phyloP scores from a whole-genome alignment of 2,329 filamentous ascomycete genomes.

The Aspergillus sp. region DNA sequence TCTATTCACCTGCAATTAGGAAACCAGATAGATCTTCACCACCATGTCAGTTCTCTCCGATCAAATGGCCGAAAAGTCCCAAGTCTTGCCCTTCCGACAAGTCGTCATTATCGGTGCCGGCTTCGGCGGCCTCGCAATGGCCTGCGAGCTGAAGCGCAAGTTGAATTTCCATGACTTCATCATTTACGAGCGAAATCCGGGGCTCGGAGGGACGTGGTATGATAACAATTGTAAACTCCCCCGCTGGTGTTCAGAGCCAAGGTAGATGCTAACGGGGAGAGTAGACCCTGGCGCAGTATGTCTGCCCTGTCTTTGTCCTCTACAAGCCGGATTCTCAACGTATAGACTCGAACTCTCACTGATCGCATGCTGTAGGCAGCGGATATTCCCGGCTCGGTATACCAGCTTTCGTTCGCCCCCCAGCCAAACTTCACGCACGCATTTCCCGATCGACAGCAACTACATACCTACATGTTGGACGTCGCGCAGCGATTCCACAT shows the following conservation, averaged over 20 bases:
- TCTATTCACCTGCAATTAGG: no score
- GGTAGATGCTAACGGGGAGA: neutral
- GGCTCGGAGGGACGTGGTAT: constrained; percentile 8
- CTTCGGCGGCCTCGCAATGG: constrained; percentile 11
- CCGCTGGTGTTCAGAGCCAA: neutral
- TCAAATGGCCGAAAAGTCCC: neutral
- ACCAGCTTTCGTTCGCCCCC: neutral
- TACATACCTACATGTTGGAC: neutral
- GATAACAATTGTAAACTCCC: neutral
- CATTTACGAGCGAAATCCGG: constrained; percentile 10
- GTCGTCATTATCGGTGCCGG: constrained; percentile 14
- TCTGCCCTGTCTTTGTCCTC: neutral
- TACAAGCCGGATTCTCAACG: no score
- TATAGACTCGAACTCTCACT: no score
- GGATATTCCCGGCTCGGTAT: neutral
- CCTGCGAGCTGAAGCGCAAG: constrained; percentile 6
- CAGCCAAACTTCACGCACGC: neutral
- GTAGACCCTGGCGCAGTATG: neutral
- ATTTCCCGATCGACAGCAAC: neutral
- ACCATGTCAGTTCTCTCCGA: neutral
- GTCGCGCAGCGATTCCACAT: neutral
- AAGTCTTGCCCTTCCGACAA: neutral
- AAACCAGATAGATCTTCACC: no score
- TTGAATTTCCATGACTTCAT: constrained; percentile 7
- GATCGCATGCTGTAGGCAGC: neutral